A percentile compares a stretch with the other conserved stretches of the same genome.
Evolutionary conservation across 1,139 yeast species (phyloP).

Genomic region (Taphrina confusa): DNA sequence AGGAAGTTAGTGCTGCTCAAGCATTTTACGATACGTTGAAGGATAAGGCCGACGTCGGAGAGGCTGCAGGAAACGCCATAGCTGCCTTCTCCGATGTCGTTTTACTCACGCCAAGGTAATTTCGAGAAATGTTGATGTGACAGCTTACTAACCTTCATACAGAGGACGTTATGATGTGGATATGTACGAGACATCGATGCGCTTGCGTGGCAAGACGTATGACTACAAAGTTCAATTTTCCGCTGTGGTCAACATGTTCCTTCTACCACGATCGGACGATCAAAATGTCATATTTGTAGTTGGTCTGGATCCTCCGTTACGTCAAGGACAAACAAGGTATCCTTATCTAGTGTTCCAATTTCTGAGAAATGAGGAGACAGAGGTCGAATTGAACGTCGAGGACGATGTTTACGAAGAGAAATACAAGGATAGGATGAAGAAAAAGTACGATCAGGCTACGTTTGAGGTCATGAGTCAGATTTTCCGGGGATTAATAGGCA

Average conservation of each 20-base stretch:
- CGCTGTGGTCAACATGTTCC: slow-evolving; percentile 85
- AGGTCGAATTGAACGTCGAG: slow-evolving; percentile 80
- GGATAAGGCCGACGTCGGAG: slow-evolving; percentile 95
- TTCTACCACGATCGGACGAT: slow-evolving; percentile 93
- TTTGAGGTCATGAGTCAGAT: slow-evolving; percentile 87
- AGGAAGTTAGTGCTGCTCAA: slow-evolving; percentile 39
- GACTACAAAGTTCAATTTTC: slow-evolving; percentile 92
- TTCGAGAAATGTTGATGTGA: neutral
- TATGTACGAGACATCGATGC: slow-evolving; percentile 81
- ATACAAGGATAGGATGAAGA: slow-evolving; percentile 74
- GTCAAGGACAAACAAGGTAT: slow-evolving; percentile 95
- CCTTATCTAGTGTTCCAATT: slow-evolving; percentile 91
- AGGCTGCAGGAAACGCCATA: slow-evolving; percentile 94
- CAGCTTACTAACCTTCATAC: slow-evolving; percentile 41
- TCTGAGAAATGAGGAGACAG: slow-evolving; percentile 84
- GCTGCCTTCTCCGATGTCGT: slow-evolving; percentile 88
- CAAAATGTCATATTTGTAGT: slow-evolving; percentile 81
- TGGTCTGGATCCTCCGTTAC: slow-evolving; percentile 90
- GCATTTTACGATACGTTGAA: slow-evolving; percentile 65
- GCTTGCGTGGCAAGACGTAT: slow-evolving; percentile 95
- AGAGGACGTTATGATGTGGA: slow-evolving; percentile 97
- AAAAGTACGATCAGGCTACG: slow-evolving; percentile 76
- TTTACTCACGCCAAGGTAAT: slow-evolving; percentile 75
- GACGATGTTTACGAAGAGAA: slow-evolving; percentile 62
- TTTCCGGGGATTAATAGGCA: slow-evolving; percentile 84